These are phyloP conservation scores for Hymenoscyphus occultus DNA, from an alignment of 2,329 filamentous ascomycete genomes.

Conservation along the genomic window DNA sequence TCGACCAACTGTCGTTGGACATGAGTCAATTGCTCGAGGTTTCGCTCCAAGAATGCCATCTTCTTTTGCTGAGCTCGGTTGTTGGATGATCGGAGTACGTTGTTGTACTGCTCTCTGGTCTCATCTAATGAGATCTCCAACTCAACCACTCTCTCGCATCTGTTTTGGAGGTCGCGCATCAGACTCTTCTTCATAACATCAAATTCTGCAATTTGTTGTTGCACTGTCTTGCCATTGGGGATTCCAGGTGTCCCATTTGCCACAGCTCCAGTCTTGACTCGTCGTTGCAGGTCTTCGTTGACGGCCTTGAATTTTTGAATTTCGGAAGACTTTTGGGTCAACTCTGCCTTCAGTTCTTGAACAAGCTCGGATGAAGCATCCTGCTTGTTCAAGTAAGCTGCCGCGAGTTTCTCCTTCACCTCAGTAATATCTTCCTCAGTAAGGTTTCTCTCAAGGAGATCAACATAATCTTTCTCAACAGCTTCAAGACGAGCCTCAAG, in stretches of 20 bases:
- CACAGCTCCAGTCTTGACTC: constrained; percentile 61
- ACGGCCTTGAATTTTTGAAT: constrained; percentile 76
- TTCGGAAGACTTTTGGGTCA: constrained; percentile 75
- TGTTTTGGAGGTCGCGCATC: constrained; percentile 97
- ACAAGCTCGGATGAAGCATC: constrained; percentile 70
- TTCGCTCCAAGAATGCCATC: constrained; percentile 98
- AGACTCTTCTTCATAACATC: constrained; percentile 99
- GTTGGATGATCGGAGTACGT: constrained; percentile 92
- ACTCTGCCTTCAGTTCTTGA: constrained; percentile 72
- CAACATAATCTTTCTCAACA: constrained; percentile 80
- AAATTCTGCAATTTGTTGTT: constrained; percentile 97
- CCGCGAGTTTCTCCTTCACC: constrained; percentile 74
- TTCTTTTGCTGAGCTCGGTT: constrained; percentile 99
- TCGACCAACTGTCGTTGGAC: constrained; percentile 97
- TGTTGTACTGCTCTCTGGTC: constrained; percentile 98
- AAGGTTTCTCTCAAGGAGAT: constrained; percentile 75
- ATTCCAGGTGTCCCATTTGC: constrained; percentile 58
- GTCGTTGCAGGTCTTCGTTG: constrained; percentile 75
- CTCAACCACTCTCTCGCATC: constrained; percentile 96
- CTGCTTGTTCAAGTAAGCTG: constrained; percentile 73
- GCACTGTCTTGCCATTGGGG: constrained; percentile 83
- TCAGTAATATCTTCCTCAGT: constrained; percentile 77
- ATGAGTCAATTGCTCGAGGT: constrained; percentile 94
- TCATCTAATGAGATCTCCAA: constrained; percentile 97
- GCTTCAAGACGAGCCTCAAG: constrained; percentile 72